Evolutionary conservation across 345 rosid species (phyloP), one percentile per base, ranked within the genome.

Genomic region (Salix purpurea): DNA sequence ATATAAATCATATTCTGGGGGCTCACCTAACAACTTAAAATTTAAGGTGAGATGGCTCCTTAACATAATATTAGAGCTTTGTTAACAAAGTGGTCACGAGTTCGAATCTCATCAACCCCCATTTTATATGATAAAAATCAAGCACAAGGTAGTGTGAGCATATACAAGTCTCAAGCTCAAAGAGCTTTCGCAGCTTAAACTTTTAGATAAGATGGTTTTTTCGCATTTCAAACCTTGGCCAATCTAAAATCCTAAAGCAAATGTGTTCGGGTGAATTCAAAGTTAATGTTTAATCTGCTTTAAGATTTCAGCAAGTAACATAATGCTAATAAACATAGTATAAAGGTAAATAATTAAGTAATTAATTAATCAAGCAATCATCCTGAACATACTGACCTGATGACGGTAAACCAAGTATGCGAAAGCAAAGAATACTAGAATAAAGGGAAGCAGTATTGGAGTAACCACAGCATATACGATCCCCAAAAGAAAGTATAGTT

Each of bases 361-460:
- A 52, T 67, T 7, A 60, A 50, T 2, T 40, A 37, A 69, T 11
- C 34, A 48, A 36, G 37, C 34, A 48, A 34, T 30, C 74, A 74
- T 62, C 50, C 21, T 26, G 44, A 75, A 76, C 36, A 60, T 70
- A 69, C 88, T 76, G 67, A 96, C 99, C 99, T 96, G 99, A 82
- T 96, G 99, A 76, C 98, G 98, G 71, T 92, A 96, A 68, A 90
- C 99, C 82, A 96, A 85, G 91, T 89, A 92, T 4, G 98, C 98
- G 13, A 96, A 85, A 74, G 92, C 97, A 71, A 96, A 96, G 92
- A 96, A 96, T 44, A 96, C 87, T 67, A 92, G 65, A 56, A 91
- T 86, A 84, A 96, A 96, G 32, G 98, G 99, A 82, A 96, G 98
- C 82, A 96, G 92, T 78, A 96, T 90, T 32, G 99, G 99, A 60